These are phyloP conservation scores for Arctostaphylos glauca DNA, from an alignment of 148 eudicot species.

Conservation along the genomic window DNA sequence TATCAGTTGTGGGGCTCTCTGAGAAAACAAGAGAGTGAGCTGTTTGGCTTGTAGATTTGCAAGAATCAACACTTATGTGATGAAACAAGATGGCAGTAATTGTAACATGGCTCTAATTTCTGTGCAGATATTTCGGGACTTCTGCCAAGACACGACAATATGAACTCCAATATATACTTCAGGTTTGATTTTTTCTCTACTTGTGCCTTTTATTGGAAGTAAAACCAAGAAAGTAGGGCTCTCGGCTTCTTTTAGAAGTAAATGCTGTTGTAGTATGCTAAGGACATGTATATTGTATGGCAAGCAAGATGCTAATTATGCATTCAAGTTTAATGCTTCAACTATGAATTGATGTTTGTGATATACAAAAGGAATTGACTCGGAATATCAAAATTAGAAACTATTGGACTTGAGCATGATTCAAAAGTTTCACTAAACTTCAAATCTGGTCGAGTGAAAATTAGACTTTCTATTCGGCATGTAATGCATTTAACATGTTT, in stretches of 20 bases:
- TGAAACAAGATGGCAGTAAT: background rate
- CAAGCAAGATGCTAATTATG: background rate
- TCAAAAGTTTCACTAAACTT: background rate
- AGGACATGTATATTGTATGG: background rate
- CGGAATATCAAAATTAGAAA: background rate
- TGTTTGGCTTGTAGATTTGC: conserved; percentile 16
- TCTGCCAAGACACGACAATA: conserved; percentile 66
- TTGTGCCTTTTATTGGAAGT: background rate
- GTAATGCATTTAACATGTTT: background rate
- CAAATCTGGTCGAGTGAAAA: background rate
- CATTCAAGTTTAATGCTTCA: background rate
- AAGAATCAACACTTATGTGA: background rate
- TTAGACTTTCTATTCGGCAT: background rate
- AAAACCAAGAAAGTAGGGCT: background rate
- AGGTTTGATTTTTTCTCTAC: conserved; percentile 47
- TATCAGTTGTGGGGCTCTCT: conserved; percentile 75
- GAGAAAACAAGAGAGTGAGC: conserved; percentile 74
- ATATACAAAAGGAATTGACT: background rate
- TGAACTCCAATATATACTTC: conserved; percentile 86
- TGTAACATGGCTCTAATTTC: background rate
- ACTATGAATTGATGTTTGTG: conserved; percentile 2
- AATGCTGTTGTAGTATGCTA: background rate
- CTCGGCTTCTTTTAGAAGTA: background rate
- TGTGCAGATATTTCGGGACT: conserved; percentile 75
- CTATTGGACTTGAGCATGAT: background rate